A percentile compares a stretch with the other conserved stretches of the same genome.
Conservation (phyloP, 179 eudicot species). For the Heliamphora pulchella region DNA sequence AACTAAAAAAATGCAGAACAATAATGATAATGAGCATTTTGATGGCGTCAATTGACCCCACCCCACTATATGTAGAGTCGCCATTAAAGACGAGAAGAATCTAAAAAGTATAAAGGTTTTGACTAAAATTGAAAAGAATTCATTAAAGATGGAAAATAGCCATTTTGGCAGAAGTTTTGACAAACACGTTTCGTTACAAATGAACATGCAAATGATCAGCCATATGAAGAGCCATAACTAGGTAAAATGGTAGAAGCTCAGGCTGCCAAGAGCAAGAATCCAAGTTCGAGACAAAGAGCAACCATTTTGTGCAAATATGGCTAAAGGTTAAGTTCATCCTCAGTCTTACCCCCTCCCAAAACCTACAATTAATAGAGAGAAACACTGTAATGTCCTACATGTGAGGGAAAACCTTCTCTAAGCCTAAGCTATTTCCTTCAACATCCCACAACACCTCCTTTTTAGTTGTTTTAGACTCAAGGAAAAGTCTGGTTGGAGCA, state of each 20-base stretch:
- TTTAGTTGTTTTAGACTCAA: neutral
- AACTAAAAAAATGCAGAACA: too few species aligned
- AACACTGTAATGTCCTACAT: neutral
- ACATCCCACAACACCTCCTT: neutral
- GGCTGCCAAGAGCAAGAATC: neutral
- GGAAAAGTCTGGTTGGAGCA: neutral
- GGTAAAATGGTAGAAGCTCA: neutral
- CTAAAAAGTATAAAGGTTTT: too few species aligned
- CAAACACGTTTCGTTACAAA: neutral
- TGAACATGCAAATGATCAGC: neutral
- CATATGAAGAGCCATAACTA: too few species aligned
- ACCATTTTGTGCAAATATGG: neutral
- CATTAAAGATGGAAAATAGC: neutral
- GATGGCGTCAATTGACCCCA: too few species aligned
- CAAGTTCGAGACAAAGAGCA: neutral
- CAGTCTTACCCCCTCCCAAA: neutral
- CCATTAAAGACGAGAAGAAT: too few species aligned
- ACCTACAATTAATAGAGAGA: neutral
- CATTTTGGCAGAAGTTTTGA: neutral
- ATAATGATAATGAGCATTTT: too few species aligned
- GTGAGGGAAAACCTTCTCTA: neutral
- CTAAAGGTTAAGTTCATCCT: neutral
- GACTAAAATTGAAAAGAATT: too few species aligned
- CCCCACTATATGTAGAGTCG: too few species aligned
- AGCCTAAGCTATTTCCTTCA: neutral